Conservation (phyloP, 306 rosid genomes). For the Mimosa pudica region DNA sequence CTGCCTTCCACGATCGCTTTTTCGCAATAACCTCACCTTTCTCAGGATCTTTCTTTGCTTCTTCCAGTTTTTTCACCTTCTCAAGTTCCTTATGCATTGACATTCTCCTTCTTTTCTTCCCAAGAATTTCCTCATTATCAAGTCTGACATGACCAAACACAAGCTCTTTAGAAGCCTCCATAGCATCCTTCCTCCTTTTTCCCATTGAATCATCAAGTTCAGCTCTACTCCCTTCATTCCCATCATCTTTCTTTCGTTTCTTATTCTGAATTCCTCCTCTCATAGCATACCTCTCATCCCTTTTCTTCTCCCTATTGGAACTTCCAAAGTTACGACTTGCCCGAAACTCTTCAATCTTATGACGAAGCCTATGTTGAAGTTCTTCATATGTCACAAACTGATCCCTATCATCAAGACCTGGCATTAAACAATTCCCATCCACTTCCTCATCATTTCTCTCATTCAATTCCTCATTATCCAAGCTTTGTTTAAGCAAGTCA, state of each 20-base stretch:
- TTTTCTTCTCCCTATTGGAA: slow-evolving; percentile 54
- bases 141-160: slow-evolving; percentile 75
- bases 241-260: slow-evolving; percentile 64
- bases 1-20: slow-evolving; percentile 78
- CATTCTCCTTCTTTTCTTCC: slow-evolving; percentile 60
- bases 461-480: slow-evolving; percentile 48
- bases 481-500: slow-evolving; percentile 56
- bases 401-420: slow-evolving; percentile 54
- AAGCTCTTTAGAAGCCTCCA: slow-evolving; percentile 75
- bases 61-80: slow-evolving; percentile 64
- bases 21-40: slow-evolving; percentile 60
- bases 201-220: slow-evolving; percentile 5
- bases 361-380: slow-evolving; percentile 65
- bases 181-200: slow-evolving; percentile 58
- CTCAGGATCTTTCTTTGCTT: slow-evolving; percentile 76
- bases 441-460: slow-evolving; percentile 45
- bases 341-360: slow-evolving; percentile 60
- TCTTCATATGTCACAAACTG: slow-evolving; percentile 71
- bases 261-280: slow-evolving; percentile 42
- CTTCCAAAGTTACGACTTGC: slow-evolving; percentile 49
- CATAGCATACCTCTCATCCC: slow-evolving; percentile 47
- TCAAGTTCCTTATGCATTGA: slow-evolving; percentile 75
- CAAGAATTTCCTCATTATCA: slow-evolving; percentile 52
- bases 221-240: slow-evolving; percentile 39
- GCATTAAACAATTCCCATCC: slow-evolving; percentile 41